Evolutionary conservation across 2,329 filamentous ascomycete species (phyloP).

Genomic region (Lasiodiplodia hormozganensis): DNA sequence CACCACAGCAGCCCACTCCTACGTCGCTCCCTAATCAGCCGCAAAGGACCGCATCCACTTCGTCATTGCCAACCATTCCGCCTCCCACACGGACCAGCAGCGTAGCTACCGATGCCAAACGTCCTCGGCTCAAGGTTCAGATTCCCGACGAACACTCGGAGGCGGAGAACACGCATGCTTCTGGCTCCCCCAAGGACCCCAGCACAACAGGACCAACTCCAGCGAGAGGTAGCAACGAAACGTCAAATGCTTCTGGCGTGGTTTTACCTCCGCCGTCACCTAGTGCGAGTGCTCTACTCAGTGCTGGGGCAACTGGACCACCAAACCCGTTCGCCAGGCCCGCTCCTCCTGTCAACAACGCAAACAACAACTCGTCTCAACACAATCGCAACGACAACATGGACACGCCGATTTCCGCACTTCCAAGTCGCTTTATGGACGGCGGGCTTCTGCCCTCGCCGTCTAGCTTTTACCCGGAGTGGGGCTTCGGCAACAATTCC

Average conservation of each 20-base stretch:
- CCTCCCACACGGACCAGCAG: conserved; percentile 83
- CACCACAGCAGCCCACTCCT: conserved; percentile 62
- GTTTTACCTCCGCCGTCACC: conserved; percentile 93
- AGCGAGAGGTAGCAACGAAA: conserved; percentile 58
- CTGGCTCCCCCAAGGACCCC: conserved; percentile 69
- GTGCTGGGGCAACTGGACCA: conserved; percentile 88
- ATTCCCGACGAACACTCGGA: conserved; percentile 93
- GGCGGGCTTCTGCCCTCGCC: conserved; percentile 89
- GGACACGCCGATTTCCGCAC: conserved; percentile 90
- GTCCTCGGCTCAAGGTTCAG: conserved; percentile 88
- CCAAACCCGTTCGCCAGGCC: conserved; percentile 96
- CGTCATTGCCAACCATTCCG: conserved; percentile 72
- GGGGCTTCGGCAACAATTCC: conserved; percentile 75
- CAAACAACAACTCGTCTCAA: conserved; percentile 45
- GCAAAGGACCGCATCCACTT: conserved; percentile 62
- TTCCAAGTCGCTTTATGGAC: conserved; percentile 89
- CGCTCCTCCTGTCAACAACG: conserved; percentile 70
- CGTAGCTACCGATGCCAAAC: conserved; percentile 69
- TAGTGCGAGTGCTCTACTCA: conserved; percentile 82
- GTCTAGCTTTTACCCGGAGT: conserved; percentile 90
- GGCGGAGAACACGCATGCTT: conserved; percentile 74
- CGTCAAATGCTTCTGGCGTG: conserved; percentile 70
- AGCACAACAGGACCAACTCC: conserved; percentile 66
- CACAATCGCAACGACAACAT: conserved; percentile 45
- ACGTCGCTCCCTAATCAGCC: conserved; percentile 41